phyloP scores from a whole-genome alignment of 2,329 filamentous ascomycete species.

The Colletotrichum gloeosporioides region DNA sequence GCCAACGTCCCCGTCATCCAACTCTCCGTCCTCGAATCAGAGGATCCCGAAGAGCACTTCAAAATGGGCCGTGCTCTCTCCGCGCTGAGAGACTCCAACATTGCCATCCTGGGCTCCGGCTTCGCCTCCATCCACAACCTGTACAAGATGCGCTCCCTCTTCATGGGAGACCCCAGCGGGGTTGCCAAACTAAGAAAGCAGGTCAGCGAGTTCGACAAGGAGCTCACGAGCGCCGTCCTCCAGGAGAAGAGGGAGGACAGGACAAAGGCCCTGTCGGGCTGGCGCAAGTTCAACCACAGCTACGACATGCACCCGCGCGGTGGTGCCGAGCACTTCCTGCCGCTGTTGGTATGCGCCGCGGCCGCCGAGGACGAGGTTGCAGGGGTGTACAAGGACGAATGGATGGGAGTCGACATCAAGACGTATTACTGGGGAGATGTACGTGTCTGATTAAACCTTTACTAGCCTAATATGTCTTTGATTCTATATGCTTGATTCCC shows the following conservation, averaged over 20 bases:
- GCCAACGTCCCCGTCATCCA: slow-evolving; percentile 62
- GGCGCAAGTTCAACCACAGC: slow-evolving; percentile 52
- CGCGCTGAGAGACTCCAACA: slow-evolving; percentile 53
- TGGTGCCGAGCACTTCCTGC: slow-evolving; percentile 65
- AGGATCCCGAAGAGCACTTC: slow-evolving; percentile 54
- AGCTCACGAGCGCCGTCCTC: slow-evolving; percentile 45
- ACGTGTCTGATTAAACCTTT: slow-evolving; percentile 14
- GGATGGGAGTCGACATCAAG: slow-evolving; percentile 52
- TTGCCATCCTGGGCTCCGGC: slow-evolving; percentile 66
- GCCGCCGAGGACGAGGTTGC: slow-evolving; percentile 51
- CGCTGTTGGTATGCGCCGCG: slow-evolving; percentile 61
- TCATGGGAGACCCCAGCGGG: slow-evolving; percentile 24
- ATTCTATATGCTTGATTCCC: neutral
- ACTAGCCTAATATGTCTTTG: neutral
- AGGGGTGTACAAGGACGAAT: slow-evolving; percentile 53
- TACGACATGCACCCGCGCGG: slow-evolving; percentile 59
- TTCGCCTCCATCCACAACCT: slow-evolving; percentile 66
- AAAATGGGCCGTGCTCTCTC: slow-evolving; percentile 58
- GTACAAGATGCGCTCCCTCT: slow-evolving; percentile 46
- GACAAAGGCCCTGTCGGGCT: slow-evolving; percentile 45
- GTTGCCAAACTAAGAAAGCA: slow-evolving; percentile 27
- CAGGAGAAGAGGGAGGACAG: slow-evolving; percentile 39
- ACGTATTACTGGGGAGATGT: slow-evolving; percentile 60
- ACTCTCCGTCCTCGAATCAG: slow-evolving; percentile 57
- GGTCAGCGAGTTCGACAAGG: slow-evolving; percentile 49